phyloP scores from a whole-genome alignment of 2,329 filamentous ascomycete species.

The Diaporthe eres region DNA sequence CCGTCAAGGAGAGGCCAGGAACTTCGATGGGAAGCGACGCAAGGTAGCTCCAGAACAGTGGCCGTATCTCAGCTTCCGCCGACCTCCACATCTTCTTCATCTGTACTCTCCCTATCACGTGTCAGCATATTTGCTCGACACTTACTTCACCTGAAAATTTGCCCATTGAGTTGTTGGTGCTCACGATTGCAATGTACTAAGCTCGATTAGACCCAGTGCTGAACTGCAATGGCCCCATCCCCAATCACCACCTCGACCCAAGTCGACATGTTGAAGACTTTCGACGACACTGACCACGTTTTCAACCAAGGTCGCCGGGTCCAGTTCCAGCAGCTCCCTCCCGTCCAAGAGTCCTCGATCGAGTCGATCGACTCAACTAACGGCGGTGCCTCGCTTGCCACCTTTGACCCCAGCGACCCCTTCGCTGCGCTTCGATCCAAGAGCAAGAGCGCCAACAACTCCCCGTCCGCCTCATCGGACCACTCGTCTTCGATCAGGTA shows the following conservation, averaged over 20 bases:
- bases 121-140: not conserved
- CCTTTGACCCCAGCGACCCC: not conserved
- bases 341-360: constrained; percentile 15
- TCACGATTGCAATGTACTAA: not conserved
- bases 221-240: constrained; percentile 15
- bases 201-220: not conserved
- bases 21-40: too few species aligned
- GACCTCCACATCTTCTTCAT: not conserved
- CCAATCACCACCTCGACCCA: not conserved
- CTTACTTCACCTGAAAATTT: not conserved
- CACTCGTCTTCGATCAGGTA: not conserved
- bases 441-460: constrained; percentile 31
- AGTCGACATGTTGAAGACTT: not conserved
- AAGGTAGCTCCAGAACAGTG: not conserved
- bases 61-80: not conserved
- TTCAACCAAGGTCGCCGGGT: constrained; percentile 4
- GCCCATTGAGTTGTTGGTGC: not conserved
- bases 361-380: constrained; percentile 22
- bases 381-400: constrained; percentile 23
- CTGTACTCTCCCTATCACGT: not conserved
- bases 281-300: not conserved
- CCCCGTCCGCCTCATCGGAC: not conserved
- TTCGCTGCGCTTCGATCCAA: constrained; percentile 20
- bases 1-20: not conserved
- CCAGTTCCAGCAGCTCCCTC: not conserved